These are phyloP conservation scores for Gremmenia infestans DNA, from an alignment of 2,329 filamentous ascomycete genomes.

Conservation along the genomic window DNA sequence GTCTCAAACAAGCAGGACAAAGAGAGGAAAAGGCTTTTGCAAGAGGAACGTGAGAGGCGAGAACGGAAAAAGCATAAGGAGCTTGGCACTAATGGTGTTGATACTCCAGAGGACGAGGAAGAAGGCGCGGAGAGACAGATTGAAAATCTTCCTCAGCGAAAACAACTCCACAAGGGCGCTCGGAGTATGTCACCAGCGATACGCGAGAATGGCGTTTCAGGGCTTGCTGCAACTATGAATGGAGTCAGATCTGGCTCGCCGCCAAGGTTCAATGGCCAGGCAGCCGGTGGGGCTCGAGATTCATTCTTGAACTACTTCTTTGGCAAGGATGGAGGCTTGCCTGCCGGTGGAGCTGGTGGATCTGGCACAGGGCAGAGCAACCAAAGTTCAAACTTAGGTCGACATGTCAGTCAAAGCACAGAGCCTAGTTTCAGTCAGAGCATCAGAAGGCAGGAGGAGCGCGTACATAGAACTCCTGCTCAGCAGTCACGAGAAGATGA, in stretches of 20 bases:
- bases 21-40: constrained; percentile 73
- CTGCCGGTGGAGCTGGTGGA: constrained; percentile 35
- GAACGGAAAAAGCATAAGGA: constrained; percentile 82
- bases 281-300: constrained; percentile 65
- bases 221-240: constrained; percentile 63
- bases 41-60: constrained; percentile 80
- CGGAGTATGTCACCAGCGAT: constrained; percentile 82
- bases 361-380: constrained; percentile 32
- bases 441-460: constrained; percentile 65
- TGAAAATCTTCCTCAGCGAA: constrained; percentile 56
- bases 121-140: constrained; percentile 43
- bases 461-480: constrained; percentile 38
- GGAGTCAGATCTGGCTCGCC: constrained; percentile 58
- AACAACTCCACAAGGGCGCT: constrained; percentile 45
- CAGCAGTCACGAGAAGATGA: constrained; percentile 45
- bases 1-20: constrained; percentile 93
- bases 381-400: constrained; percentile 37
- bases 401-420: constrained; percentile 72
- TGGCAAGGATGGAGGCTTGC: constrained; percentile 75
- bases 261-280: constrained; percentile 55
- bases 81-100: constrained; percentile 70
- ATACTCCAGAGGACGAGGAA: constrained; percentile 58
- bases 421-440: constrained; percentile 83
- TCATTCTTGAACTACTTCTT: constrained; percentile 99
- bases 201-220: constrained; percentile 56